Evolutionary conservation across 331 rosid species (phyloP).

Genomic region (Rosa hybrid): DNA sequence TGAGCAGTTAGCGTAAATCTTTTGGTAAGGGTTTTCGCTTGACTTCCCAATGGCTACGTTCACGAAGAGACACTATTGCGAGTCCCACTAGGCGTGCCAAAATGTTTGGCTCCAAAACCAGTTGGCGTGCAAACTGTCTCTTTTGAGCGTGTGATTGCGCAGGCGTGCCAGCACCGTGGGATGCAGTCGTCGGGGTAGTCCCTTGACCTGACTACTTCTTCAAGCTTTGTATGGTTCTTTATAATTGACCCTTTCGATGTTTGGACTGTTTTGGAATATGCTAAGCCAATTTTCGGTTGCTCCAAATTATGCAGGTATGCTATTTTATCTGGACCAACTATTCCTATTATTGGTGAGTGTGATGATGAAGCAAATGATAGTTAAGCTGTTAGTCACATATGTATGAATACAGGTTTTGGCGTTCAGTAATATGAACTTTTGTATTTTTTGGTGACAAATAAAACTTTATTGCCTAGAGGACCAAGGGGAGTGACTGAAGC

Average conservation of each 20-base stretch:
- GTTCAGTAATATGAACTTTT: not conserved
- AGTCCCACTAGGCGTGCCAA: too few relatives aligned
- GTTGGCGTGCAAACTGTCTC: too few relatives aligned
- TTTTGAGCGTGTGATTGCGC: too few relatives aligned
- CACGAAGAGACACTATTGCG: too few relatives aligned
- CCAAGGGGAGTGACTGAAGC: not conserved
- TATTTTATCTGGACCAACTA: conserved; percentile 92
- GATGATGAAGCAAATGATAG: conserved; percentile 94
- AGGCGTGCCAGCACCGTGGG: too few relatives aligned
- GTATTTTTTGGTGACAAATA: not conserved
- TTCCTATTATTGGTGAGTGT: conserved; percentile 97
- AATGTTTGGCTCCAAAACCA: too few relatives aligned
- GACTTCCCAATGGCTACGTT: too few relatives aligned
- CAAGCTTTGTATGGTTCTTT: conserved; percentile 1
- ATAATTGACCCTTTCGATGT: not conserved
- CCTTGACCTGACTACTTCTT: too few relatives aligned
- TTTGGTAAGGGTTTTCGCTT: too few relatives aligned
- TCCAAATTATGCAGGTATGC: conserved; percentile 73
- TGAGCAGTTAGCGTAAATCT: too few relatives aligned
- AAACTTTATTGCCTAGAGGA: too few relatives aligned
- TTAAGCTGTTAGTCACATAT: conserved; percentile 36
- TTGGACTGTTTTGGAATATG: conserved; percentile 21
- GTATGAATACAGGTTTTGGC: not conserved
- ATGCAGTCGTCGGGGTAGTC: too few relatives aligned
- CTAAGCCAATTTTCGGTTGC: conserved; percentile 38